Conservation (phyloP, 495 filamentous ascomycete genomes). For the Aspergillus heteromorphus region DNA sequence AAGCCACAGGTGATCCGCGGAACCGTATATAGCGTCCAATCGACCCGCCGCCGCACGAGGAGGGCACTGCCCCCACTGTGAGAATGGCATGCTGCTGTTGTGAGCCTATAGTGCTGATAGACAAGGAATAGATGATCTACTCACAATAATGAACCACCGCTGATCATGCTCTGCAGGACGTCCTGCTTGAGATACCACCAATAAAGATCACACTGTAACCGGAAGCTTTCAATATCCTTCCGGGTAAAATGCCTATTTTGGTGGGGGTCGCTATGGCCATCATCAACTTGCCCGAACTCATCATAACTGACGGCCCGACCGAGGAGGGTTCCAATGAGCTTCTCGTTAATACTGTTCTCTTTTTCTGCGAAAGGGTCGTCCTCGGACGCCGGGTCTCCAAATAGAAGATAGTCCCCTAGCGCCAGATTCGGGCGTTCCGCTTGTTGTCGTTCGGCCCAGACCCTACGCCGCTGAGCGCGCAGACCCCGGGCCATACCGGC, state of each 20-base stretch:
- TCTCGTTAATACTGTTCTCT: conserved; percentile 36
- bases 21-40: conserved; percentile 77
- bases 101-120: conserved; percentile 10
- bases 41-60: conserved; percentile 76
- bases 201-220: conserved; percentile 79
- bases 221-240: conserved; percentile 71
- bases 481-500: conserved; percentile 65
- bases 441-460: conserved; percentile 20
- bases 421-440: conserved; percentile 12
- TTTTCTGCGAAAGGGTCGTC: conserved; percentile 43
- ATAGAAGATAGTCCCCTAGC: conserved; percentile 12
- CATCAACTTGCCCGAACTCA: conserved; percentile 39
- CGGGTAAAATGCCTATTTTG: conserved; percentile 47
- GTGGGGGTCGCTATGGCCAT: conserved; percentile 2
- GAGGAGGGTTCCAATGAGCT: conserved; percentile 38
- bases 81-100: conserved; percentile 63
- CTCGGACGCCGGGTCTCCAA: conserved; percentile 19
- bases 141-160: conserved; percentile 79
- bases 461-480: conserved; percentile 42
- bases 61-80: conserved; percentile 75
- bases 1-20: conserved; percentile 78
- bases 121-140: conserved; percentile 25
- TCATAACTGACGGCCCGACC: conserved; percentile 44
- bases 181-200: conserved; percentile 98
- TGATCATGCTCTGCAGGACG: conserved; percentile 81